Percentiles rank a stretch among this genome's conserved stretches.
These are phyloP conservation scores for Fraxinus angustifolia DNA, from an alignment of 305 asterid genomes.

Conservation along the genomic window DNA sequence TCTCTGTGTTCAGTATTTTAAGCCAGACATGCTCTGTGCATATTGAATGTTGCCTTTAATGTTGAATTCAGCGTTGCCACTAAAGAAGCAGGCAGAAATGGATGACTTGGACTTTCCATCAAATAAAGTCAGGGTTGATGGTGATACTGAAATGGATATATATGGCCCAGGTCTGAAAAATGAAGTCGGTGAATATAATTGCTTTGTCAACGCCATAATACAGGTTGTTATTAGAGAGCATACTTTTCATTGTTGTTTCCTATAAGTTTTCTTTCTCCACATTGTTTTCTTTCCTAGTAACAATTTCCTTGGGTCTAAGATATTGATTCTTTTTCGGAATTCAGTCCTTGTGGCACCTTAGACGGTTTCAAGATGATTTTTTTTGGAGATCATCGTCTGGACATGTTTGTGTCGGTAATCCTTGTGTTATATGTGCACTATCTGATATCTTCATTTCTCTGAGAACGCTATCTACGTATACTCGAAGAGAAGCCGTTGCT, in stretches of 20 bases:
- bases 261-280: conserved; percentile 16
- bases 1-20: conserved; percentile 10
- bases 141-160: conserved; percentile 44
- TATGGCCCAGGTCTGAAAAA: conserved; percentile 86
- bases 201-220: conserved; percentile 89
- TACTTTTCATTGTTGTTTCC: conserved; percentile 14
- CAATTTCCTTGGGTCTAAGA: conserved; percentile 20
- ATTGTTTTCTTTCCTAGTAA: conserved; percentile 9
- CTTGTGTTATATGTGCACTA: conserved; percentile 90
- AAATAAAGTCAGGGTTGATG: conserved; percentile 37
- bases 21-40: conserved; percentile 45
- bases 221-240: conserved; percentile 56
- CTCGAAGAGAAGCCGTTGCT: conserved; percentile 67
- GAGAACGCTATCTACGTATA: conserved; percentile 52
- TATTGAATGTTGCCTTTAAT: conserved; percentile 40
- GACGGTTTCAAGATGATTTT: conserved; percentile 79
- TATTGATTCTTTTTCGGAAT: conserved; percentile 24
- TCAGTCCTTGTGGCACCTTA: conserved; percentile 89
- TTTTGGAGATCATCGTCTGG: conserved; percentile 58
- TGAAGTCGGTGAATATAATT: conserved; percentile 91
- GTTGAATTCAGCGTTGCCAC: conserved; percentile 30
- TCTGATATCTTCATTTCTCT: conserved; percentile 75
- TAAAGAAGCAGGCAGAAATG: conserved; percentile 33
- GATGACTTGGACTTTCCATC: conserved; percentile 32
- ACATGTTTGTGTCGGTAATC: conserved; percentile 88